Conservation (phyloP, 805 yeast genomes). For the Torulaspora maleeae region DNA sequence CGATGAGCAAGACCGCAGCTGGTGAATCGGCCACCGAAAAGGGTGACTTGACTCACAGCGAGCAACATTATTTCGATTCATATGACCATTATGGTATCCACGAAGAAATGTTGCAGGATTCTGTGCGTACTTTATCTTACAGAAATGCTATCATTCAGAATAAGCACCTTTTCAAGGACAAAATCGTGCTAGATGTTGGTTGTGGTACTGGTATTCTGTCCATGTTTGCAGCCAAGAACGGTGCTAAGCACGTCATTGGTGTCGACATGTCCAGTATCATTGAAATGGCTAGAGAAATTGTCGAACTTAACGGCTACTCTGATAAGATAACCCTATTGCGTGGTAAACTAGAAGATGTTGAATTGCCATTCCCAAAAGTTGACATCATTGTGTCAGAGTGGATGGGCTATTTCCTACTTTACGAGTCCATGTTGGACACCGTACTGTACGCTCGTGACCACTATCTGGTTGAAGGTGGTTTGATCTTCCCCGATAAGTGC, state of each 20-base stretch:
- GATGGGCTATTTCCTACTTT: slow-evolving; percentile 97
- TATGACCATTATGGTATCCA: slow-evolving; percentile 97
- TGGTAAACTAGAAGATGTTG: slow-evolving; percentile 93
- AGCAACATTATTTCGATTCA: slow-evolving; percentile 91
- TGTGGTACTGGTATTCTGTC: slow-evolving; percentile 98
- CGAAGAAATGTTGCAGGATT: slow-evolving; percentile 97
- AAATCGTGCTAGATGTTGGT: slow-evolving; percentile 94
- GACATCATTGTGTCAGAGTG: slow-evolving; percentile 96
- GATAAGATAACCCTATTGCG: slow-evolving; percentile 83
- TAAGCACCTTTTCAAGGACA: slow-evolving; percentile 83
- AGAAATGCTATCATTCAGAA: slow-evolving; percentile 89
- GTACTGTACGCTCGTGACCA: slow-evolving; percentile 91
- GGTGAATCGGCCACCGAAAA: slow-evolving; percentile 62
- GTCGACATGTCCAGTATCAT: slow-evolving; percentile 97
- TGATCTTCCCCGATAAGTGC: slow-evolving; percentile 92
- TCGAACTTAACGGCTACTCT: slow-evolving; percentile 72
- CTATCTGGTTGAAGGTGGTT: slow-evolving; percentile 72
- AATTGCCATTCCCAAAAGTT: slow-evolving; percentile 77
- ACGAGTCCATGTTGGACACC: slow-evolving; percentile 97
- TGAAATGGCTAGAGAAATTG: slow-evolving; percentile 90
- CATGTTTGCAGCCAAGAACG: slow-evolving; percentile 98
- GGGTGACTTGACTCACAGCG: slow-evolving; percentile 57
- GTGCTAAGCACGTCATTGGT: slow-evolving; percentile 95
- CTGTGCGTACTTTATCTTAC: slow-evolving; percentile 86
- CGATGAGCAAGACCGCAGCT: slow-evolving; percentile 17